Evolutionary conservation across 108 stramenopile genomes (phyloP).

Genomic region (Conticribra guillardii): DNA sequence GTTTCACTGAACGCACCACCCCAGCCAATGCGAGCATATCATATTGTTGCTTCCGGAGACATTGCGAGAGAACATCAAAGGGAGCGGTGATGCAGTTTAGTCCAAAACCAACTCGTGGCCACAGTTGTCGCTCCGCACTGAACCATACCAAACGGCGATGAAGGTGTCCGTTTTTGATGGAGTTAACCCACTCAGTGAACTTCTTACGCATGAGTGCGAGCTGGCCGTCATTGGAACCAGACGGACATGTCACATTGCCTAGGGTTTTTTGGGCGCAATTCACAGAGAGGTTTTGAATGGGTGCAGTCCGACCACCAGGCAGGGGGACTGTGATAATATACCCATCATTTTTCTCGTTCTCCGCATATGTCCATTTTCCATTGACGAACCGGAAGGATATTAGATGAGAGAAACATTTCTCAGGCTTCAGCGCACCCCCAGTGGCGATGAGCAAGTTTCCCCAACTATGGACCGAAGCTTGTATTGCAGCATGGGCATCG

Average conservation of each 20-base stretch:
- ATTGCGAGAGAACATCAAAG: background rate
- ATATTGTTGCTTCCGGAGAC: conserved; percentile 14
- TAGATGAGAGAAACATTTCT: too few relatives aligned
- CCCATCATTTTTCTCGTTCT: background rate
- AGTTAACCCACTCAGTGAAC: conserved; percentile 12
- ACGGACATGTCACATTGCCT: conserved; percentile 5
- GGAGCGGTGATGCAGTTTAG: background rate
- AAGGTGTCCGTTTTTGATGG: conserved; percentile 4
- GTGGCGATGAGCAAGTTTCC: conserved; percentile 15
- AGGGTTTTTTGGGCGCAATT: conserved; percentile 11
- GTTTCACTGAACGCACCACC: background rate
- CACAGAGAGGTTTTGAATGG: conserved; percentile 8
- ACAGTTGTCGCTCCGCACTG: conserved; percentile 8
- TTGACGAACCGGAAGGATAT: conserved; percentile 16
- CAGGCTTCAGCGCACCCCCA: conserved; percentile 20
- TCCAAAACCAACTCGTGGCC: conserved; percentile 22
- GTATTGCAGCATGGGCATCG: too few relatives aligned
- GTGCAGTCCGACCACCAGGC: conserved; percentile 3
- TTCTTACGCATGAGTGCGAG: conserved; percentile 14
- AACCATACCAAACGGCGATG: conserved; percentile 7
- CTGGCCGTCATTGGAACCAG: background rate
- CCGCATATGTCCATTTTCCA: conserved; percentile 19
- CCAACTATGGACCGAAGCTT: conserved; percentile 11
- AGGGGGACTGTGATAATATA: conserved; percentile 8
- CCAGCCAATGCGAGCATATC: conserved; percentile 9